Base-by-base conservation (phyloP, 2,329 filamentous ascomycete species). In the Leptographium lundbergii region DNA sequence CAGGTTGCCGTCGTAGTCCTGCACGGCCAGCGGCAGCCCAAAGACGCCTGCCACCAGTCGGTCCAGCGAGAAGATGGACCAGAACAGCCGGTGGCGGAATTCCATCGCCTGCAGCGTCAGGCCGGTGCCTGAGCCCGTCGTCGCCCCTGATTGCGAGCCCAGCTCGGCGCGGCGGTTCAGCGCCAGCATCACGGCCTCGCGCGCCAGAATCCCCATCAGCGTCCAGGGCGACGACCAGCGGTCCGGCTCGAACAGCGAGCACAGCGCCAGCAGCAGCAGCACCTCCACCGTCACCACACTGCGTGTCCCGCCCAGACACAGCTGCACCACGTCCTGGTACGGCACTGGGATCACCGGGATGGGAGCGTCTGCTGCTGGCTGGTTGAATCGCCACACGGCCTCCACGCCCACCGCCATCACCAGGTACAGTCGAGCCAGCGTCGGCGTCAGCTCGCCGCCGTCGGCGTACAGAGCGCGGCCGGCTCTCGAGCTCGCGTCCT, bases 331-430 rank as follows among this genome's bases (percentile, higher is more conserved):
- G 34, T 72, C 70, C 14, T 68, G 65, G 57, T 74, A 75, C 6
- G 68, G 68, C 25, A 74, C 68, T 32, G 72, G 66, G 53, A 74
- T 74, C 36, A 64, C 67, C 9, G 65, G 65, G 1, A 65, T 54
- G 3, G 1, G 63, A 61, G 61, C 69, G 69, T 27, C 66, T 63
- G 3, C 72, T 68, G 1, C 73, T 66, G 57, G 45, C 45, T 74
- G 71, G 1, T 73, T 73, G 2, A 72, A 74, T 1, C 74, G 67
- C 60, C 74, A 69, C 25, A 77, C 63, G 0, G 73, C 75, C 0
- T 73, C 75, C 47, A 72, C 72, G 0, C 74, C 74, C 36, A 77
- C 73, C n/a, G 74, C 73, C 71, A 76, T 75, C 62, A 76, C 68
- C 13, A 76, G 70, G 60, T 73, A 74, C 3, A 75, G 62, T 7